Base-by-base conservation (phyloP, 345 rosid species). In the Pelargonium nanum region DNA sequence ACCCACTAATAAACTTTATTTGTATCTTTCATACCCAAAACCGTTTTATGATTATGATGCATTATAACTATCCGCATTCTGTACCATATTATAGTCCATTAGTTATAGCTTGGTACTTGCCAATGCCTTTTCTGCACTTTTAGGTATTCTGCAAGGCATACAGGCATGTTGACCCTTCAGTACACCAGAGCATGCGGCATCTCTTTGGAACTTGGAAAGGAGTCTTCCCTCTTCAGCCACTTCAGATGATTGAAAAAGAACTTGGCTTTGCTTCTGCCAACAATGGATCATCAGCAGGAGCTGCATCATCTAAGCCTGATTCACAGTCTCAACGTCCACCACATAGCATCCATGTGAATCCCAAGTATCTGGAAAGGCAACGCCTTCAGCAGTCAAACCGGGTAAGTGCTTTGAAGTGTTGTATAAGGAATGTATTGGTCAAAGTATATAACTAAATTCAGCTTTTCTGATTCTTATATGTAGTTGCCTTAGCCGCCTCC, bases 181-280 rank as follows among this genome's bases (percentile, higher is more conserved):
- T 88, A 58, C 95, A 78, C 69, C 54, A 78, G 32, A 88, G 92
- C 58, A 94, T 94, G 99, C 82, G 85, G 19, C 99, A 94, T 82
- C 97, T 94, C 68, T 90, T 90, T 70, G 97, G 97, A 70, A 94
- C 99, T 55, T 94, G 99, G 99, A 94, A 86, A 81, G 96, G 97
- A 26, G 95, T 90, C 62, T 94, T 94, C 71, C 96, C 90, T 71
- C 86, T 71, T 21, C 87, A 74, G 54, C 61, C 83, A 63, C 96
- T 90, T 68, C 95, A 88, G 69, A 56, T 65, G 61, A 94, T 94
- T 57, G 97, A 84, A 81, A 90, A 80, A 78, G 96, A 90, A 60
- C 96, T 94, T 74, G 95, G 92, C 59, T 85, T 94, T 72, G 62
- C 77, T 71, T 60, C 95, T 69, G 62, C 72, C 67, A 70, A 66